Conservation (phyloP, 2,329 filamentous ascomycete species). For the Arthrobotrys musiformis region DNA sequence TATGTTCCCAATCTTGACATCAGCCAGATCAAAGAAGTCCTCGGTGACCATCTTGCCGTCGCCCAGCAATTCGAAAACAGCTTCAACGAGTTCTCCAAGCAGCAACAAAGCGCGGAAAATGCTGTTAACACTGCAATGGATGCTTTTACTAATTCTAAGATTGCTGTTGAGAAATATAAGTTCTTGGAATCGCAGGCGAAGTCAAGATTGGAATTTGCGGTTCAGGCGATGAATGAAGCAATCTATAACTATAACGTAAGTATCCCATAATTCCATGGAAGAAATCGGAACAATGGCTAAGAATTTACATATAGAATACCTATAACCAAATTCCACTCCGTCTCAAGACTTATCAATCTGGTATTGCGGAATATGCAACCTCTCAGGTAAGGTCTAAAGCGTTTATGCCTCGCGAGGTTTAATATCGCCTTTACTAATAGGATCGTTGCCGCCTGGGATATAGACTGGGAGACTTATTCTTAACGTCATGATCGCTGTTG, state of each 20-base stretch:
- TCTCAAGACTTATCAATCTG: conserved; percentile 34
- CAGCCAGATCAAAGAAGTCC: conserved; percentile 39
- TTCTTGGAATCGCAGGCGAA: conserved; percentile 44
- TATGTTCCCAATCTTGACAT: conserved; percentile 53
- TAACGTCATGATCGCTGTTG: conserved; percentile 29
- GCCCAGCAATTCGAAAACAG: conserved; percentile 45
- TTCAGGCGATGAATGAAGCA: conserved; percentile 43
- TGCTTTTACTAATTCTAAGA: conserved; percentile 44
- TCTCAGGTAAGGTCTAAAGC: conserved; percentile 44
- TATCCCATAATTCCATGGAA: not conserved
- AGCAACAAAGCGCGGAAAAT: conserved; percentile 14
- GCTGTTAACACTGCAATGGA: conserved; percentile 17
- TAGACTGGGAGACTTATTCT: conserved; percentile 39
- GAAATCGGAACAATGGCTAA: no score
- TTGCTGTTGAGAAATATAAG: conserved; percentile 46
- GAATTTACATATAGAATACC: conserved; percentile 5
- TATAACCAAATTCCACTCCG: conserved; percentile 28
- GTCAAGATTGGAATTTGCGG: conserved; percentile 32
- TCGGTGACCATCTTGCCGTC: conserved; percentile 46
- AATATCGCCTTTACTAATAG: no score
- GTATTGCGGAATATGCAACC: conserved; percentile 45
- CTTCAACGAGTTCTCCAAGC: conserved; percentile 37
- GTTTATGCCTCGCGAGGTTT: no score
- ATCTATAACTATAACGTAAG: conserved; percentile 49
- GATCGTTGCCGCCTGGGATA: no score